Conservation (phyloP, 176 grass and related monocot genomes). For the Musa schizocarpa region DNA sequence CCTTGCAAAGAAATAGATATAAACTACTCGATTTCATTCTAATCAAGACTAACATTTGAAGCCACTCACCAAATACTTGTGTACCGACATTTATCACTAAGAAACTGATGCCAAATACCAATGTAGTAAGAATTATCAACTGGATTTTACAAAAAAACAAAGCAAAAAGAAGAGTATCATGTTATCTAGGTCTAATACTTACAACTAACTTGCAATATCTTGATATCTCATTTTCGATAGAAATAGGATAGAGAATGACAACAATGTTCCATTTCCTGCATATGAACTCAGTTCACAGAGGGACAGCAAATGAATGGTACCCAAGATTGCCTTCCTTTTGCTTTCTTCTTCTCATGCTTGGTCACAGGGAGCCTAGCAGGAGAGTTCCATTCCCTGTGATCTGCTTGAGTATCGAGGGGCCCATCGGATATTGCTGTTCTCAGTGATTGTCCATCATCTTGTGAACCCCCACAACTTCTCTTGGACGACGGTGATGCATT, state of each 20-base stretch:
- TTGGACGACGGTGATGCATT: slow-evolving; percentile 14
- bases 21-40: not conserved
- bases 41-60: not conserved
- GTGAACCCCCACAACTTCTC: not conserved
- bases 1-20: not conserved
- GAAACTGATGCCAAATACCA: not conserved
- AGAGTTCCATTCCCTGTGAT: slow-evolving; percentile 36
- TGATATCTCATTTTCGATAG: not conserved
- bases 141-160: not conserved
- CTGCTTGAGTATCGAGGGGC: not conserved
- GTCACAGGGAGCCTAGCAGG: slow-evolving; percentile 32
- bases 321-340: slow-evolving; percentile 49
- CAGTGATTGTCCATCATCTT: slow-evolving; percentile 9
- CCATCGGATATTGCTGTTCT: slow-evolving; percentile 8
- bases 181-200: not conserved
- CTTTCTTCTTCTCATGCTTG: slow-evolving; percentile 21
- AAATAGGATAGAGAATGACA: not conserved
- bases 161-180: not conserved
- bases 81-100: not conserved
- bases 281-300: slow-evolving; percentile 27
- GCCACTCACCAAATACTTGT: not conserved
- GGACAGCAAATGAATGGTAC: slow-evolving; percentile 50
- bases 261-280: not conserved
- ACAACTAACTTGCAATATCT: not conserved
- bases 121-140: not conserved